Base-by-base conservation (phyloP, 139 green algal genomes). In the Chlamydomonas sp. region DNA sequence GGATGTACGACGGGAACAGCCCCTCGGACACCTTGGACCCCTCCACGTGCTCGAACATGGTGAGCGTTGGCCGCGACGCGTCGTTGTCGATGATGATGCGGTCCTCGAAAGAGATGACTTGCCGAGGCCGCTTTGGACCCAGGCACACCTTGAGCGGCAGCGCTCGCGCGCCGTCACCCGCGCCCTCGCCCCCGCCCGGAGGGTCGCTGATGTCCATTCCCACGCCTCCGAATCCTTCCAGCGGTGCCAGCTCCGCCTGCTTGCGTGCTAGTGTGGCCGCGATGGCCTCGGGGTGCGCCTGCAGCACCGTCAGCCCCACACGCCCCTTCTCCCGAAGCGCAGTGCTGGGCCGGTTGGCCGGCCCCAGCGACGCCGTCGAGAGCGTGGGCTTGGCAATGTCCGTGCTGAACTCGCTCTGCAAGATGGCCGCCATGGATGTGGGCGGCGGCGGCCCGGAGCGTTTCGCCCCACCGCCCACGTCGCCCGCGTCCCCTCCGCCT, bases 1-100 rank as follows among this genome's bases (percentile, higher is more conserved):
- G 90, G 71, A 88, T 84, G 90, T 97, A 97, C 16, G 89, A 89
- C 2, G 91, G 90, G 69, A 96, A 96, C 79, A 96, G 82, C 4
- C 92, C 92, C 74, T 93, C 75, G 7, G 87, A 93, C 31, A 95
- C 92, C 16, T 90, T 91, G 31, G 88, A 86, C 57, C 95, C 95
- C 18, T 94, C 84, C 64, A 94, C 87, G 82, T 96, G 93, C 85
- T 94, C 92, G 88, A 96, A 97, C 66, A 97, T 78, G 10, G 95
- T 95, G 9, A 97, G 92, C 62, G 80, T 88, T 6, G 94, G 94
- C 62, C 79, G 82, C 20, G 72, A 84, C 57, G 79, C 16, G 71
- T 91, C 89, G 63, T 90, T 89, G 18, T 78, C 89, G 20, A 89
- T 77, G 64, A 89, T 92, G 68, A 94, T 88, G 3, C 85, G 82